These are phyloP conservation scores for Metschnikowia vanudenii DNA, from an alignment of 805 yeast species.

Conservation along the genomic window DNA sequence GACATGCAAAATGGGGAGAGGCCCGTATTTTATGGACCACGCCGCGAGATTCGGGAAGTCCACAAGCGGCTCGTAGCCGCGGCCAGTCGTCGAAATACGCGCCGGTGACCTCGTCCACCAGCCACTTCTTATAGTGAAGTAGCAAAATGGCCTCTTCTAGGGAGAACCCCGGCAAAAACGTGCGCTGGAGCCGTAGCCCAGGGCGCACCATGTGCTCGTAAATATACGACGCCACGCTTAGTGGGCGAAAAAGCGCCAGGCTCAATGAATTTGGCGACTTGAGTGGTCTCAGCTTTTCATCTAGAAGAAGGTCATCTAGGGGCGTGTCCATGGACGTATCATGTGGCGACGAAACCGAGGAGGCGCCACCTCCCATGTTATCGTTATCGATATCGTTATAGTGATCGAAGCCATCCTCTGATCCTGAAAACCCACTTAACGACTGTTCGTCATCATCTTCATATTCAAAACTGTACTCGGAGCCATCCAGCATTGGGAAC, in stretches of 20 bases:
- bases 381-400: background rate
- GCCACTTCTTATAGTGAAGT: constrained; percentile 41
- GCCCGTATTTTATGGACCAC: background rate
- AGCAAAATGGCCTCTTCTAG: constrained; percentile 33
- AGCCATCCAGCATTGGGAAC: constrained; percentile 13
- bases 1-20: constrained; percentile 44
- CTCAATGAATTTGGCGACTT: constrained; percentile 14
- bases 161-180: constrained; percentile 28
- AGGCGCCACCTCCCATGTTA: background rate
- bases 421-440: background rate
- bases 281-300: constrained; percentile 1
- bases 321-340: background rate
- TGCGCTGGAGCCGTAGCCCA: constrained; percentile 22
- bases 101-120: constrained; percentile 37
- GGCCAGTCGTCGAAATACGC: constrained; percentile 33
- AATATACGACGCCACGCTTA: constrained; percentile 22
- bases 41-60: constrained; percentile 19
- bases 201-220: constrained; percentile 25
- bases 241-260: constrained; percentile 10
- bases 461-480: constrained; percentile 22
- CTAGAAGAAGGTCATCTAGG: background rate
- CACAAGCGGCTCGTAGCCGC: constrained; percentile 28
- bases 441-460: constrained; percentile 26
- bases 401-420: background rate
- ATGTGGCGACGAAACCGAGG: background rate